Evolutionary conservation across 208 protist species (phyloP), one percentile per base, ranked within the genome.

Genomic region (Wallacemonas rigidus): DNA sequence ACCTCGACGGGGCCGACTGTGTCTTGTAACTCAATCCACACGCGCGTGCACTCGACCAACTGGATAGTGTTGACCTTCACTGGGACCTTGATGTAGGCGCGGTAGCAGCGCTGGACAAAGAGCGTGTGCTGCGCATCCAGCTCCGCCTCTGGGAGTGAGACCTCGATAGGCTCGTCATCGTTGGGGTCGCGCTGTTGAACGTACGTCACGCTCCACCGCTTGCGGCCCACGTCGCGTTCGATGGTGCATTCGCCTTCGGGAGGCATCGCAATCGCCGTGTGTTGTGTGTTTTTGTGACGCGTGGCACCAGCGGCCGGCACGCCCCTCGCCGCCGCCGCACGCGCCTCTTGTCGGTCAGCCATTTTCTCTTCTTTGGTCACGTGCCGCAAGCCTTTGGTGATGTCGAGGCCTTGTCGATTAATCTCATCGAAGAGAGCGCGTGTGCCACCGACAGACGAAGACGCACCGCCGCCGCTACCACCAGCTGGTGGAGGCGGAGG

Each of bases 61-160:
- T 72, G 47, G 1, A 85, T 61, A 0, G 70, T 70, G 61, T 74
- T 76, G 40, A 85, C 58, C 67, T 74, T 79, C n/a, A 36, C 54
- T 0, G 71, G 74, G 2, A 82, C 57, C 47, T 50, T 74, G 50
- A 85, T 68, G 67, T 75, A 74, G 12, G 68, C 61, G 39, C 69
- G 61, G 39, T 74, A 71, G 73, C 80, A 85, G 61, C 71, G 68
- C 36, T 26, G n/a, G 41, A 85, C 58, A n/a, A 67, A 50, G 15
- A 82, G 62, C 4, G 71, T 17, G 63, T 85, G 77, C n/a, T 65
- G 71, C 43, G 15, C 39, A 48, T 74, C 53, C 0, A 76, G 47
- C 53, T 73, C 54, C 2, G 35, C 43, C 35, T 67, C 74, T 2
- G 61, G 67, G 15, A 85, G 44, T 36, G 3, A 17, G 2, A 77